phyloP scores from a whole-genome alignment of 768 basidiomycete genomes.

The Auriscalpium microsporum region DNA sequence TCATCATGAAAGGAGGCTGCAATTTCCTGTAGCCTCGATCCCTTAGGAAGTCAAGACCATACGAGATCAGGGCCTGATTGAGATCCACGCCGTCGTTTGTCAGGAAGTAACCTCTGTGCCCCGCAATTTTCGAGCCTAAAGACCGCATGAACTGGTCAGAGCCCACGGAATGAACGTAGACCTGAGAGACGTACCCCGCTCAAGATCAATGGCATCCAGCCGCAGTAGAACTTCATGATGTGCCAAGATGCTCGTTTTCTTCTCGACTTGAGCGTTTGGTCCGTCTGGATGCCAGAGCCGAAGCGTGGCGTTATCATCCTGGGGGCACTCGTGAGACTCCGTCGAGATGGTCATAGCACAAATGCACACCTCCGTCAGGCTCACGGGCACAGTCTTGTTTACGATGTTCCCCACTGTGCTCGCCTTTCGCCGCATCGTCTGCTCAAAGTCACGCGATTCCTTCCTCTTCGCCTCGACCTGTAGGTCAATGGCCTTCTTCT shows the following conservation, averaged over 20 bases:
- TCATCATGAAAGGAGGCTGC: constrained; percentile 98
- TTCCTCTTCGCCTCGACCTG: constrained; percentile 70
- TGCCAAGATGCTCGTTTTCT: constrained; percentile 75
- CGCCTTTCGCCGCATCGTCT: constrained; percentile 72
- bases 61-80: constrained; percentile 91
- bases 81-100: constrained; percentile 94
- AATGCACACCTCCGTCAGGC: constrained; percentile 70
- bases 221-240: constrained; percentile 95
- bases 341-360: background rate
- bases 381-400: constrained; percentile 77
- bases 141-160: background rate
- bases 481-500: constrained; percentile 81
- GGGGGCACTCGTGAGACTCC: background rate
- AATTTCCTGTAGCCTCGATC: constrained; percentile 83
- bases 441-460: constrained; percentile 69
- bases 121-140: constrained; percentile 81
- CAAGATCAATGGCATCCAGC: constrained; percentile 93
- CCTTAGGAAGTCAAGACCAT: constrained; percentile 90
- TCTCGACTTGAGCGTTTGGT: constrained; percentile 60
- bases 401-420: constrained; percentile 88
- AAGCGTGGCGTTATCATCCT: constrained; percentile 87
- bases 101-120: constrained; percentile 95
- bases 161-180: background rate
- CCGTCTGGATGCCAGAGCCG: constrained; percentile 84
- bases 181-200: constrained; percentile 57